Evolutionary conservation across 2,329 filamentous ascomycete species (phyloP), one percentile per base, ranked within the genome.

Genomic region (Dactylellina parvicollis): DNA sequence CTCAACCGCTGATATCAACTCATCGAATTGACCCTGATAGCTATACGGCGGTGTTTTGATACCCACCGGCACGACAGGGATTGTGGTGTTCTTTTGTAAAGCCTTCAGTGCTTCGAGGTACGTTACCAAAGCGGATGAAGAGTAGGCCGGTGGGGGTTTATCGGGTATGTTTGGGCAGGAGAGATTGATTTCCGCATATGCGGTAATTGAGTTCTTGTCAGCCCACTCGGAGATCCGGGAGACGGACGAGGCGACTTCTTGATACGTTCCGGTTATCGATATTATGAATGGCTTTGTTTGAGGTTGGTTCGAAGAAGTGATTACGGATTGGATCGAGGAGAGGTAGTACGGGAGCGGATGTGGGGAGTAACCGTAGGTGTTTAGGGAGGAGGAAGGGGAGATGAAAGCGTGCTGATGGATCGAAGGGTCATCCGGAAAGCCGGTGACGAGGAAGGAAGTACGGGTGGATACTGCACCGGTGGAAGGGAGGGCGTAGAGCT

Each of bases 1-100:
- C 7, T 80, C 77, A 4, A 92, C 80, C 0, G 87, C 85, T 0
- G 79, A 75, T 1, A 87, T 79, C 12, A 93, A 80, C 16, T 82
- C 82, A 0, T 82, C 78, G 78, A 89, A 93, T 78, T 93, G 87
- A 0, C 83, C 86, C 0, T 84, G 81, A 78, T 92, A 86, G 0
- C 90, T 93, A 77, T 92, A 93, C 0, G 91, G 91, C 3, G 91
- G 90, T 0, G 87, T 89, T 78, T 94, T 94, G 75, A 93, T 83
- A 0, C 90, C 91, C 44, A 87, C 81, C 0, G 82, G 81, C 0
- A 87, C 80, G 72, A 20, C 47, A 8, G 83, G 76, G 0, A 70
- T 66, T 1, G 59, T 69, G 61, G 76, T 75, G 42, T 75, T 75
- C 8, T 75, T 69, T 40, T 59, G 69, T 44, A 28, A 64, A 34